These are phyloP conservation scores for Paecilomyces formosus DNA, from an alignment of 2,329 filamentous ascomycete genomes.

Conservation along the genomic window DNA sequence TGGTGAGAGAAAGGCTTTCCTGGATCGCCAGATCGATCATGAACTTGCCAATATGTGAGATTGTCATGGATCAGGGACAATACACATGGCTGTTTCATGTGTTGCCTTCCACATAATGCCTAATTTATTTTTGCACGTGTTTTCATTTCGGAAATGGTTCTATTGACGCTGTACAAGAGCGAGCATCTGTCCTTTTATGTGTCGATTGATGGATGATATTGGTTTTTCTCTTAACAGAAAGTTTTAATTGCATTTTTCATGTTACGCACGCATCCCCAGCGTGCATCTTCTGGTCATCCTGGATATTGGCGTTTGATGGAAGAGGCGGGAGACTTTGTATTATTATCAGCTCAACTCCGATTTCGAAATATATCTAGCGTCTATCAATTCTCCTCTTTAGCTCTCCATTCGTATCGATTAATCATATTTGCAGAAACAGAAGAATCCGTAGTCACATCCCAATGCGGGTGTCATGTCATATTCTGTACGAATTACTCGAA, in stretches of 20 bases:
- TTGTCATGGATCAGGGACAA: not conserved
- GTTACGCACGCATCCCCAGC: not conserved
- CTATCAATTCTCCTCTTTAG: too few species aligned
- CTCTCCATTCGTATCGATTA: too few species aligned
- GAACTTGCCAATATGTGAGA: slow-evolving; percentile 86
- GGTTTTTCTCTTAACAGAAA: not conserved
- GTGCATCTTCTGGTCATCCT: not conserved
- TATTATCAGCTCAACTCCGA: not conserved
- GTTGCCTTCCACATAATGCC: not conserved
- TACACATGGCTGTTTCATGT: not conserved
- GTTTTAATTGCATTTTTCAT: not conserved
- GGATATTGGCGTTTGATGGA: not conserved
- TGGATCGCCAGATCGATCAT: slow-evolving; percentile 87
- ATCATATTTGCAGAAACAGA: too few species aligned
- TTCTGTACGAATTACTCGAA: too few species aligned
- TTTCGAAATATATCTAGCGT: not conserved
- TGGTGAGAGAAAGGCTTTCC: slow-evolving; percentile 78
- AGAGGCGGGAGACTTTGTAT: not conserved
- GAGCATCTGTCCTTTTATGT: not conserved
- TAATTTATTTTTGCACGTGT: not conserved
- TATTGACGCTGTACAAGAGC: not conserved
- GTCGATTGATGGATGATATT: not conserved
- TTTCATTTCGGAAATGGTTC: not conserved
- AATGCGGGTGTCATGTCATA: too few species aligned
- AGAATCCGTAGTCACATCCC: too few species aligned